phyloP scores from a whole-genome alignment of 2,329 filamentous ascomycete genomes.

The Claviceps fusiformis region DNA sequence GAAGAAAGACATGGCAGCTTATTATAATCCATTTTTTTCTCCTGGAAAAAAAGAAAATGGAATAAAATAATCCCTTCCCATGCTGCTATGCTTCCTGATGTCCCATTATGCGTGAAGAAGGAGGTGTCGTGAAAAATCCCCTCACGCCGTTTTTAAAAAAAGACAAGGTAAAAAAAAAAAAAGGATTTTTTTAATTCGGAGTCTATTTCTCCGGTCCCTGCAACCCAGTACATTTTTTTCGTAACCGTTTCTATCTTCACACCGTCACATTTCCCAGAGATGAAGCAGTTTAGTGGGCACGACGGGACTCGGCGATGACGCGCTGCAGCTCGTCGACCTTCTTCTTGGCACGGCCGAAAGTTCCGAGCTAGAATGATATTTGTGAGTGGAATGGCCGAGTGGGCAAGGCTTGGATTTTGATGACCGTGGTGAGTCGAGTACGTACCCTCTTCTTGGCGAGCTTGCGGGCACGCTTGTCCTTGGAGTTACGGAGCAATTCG shows the following conservation, averaged over 20 bases:
- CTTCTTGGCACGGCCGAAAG: conserved; percentile 95
- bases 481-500: conserved; percentile 96
- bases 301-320: conserved; percentile 92
- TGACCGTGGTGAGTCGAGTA: conserved; percentile 11
- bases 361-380: conserved; percentile 59
- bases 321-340: conserved; percentile 99
- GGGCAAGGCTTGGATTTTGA: not conserved
- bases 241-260: not conserved
- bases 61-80: conserved; percentile 3
- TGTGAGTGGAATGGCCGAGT: conserved; percentile 9
- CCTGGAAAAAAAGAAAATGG: too few species aligned
- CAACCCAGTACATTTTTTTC: not conserved
- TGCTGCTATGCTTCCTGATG: not conserved
- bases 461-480: conserved; percentile 98
- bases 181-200: not conserved
- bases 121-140: not conserved
- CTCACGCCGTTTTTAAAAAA: not conserved
- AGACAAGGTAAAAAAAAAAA: not conserved
- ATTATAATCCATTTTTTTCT: not conserved
- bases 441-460: conserved; percentile 97
- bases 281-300: conserved; percentile 38
- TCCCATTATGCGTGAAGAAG: not conserved
- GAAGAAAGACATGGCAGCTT: not conserved
- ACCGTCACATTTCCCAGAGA: not conserved
- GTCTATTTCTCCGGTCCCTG: not conserved